A percentile compares a stretch with the other conserved stretches of the same genome.
phyloP scores from a whole-genome alignment of 495 filamentous ascomycete species.

The Penicillium argentinense region DNA sequence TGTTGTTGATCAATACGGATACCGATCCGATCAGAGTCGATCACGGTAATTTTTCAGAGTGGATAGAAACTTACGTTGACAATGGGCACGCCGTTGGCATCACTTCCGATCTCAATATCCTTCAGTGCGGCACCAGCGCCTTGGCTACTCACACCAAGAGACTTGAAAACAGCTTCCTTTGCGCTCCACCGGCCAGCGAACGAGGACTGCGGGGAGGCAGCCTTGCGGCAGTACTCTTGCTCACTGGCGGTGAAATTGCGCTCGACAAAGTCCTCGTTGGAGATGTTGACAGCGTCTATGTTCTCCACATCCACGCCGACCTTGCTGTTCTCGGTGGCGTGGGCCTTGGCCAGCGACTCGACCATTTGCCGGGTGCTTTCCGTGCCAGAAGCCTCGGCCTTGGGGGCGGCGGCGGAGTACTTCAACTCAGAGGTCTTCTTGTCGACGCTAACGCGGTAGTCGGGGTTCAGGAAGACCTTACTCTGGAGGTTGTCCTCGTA shows the following conservation, averaged over 20 bases:
- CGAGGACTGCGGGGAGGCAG: constrained; percentile 72
- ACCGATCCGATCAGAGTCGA: no score
- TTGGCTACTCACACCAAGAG: constrained; percentile 80
- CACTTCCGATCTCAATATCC: constrained; percentile 88
- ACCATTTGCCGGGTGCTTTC: constrained; percentile 73
- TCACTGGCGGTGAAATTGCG: constrained; percentile 89
- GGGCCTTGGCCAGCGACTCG: constrained; percentile 72
- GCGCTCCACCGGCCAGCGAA: constrained; percentile 95
- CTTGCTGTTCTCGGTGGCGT: constrained; percentile 71
- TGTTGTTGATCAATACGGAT: constrained; percentile 7
- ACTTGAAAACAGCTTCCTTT: constrained; percentile 99
- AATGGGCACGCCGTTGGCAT: constrained; percentile 76
- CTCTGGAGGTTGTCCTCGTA: constrained; percentile 86
- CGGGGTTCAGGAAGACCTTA: constrained; percentile 91
- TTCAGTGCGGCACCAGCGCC: constrained; percentile 87
- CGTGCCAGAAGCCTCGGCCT: constrained; percentile 51
- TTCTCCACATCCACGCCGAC: constrained; percentile 92
- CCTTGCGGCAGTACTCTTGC: constrained; percentile 79
- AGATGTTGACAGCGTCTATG: constrained; percentile 79
- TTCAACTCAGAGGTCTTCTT: constrained; percentile 76
- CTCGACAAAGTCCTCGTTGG: constrained; percentile 90
- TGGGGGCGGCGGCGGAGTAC: constrained; percentile 65
- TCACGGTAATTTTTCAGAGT: no score
- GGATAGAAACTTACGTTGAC: constrained; percentile 69
- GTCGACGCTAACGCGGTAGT: constrained; percentile 79